phyloP scores from a whole-genome alignment of 2,329 filamentous ascomycete genomes.

The Microascus cirrosus region DNA sequence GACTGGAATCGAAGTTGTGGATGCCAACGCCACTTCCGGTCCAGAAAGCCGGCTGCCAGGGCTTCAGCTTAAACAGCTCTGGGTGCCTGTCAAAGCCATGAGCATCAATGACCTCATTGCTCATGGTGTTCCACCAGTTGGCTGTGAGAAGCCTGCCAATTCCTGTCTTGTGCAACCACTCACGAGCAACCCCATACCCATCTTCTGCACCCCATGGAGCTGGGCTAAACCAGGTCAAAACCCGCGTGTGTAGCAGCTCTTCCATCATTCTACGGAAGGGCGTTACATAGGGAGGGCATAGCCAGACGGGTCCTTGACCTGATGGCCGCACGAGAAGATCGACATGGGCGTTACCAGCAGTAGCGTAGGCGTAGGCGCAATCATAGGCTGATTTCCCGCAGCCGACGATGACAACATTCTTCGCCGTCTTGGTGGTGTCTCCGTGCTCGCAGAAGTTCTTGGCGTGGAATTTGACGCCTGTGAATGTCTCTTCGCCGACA shows the following conservation, averaged over 20 bases:
- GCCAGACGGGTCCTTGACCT: constrained; percentile 4
- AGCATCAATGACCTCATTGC: neutral
- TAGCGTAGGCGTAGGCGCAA: constrained; percentile 7
- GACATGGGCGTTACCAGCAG: constrained; percentile 7
- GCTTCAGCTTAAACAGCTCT: constrained; percentile 1
- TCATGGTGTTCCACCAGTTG: constrained; percentile 5
- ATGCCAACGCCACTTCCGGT: constrained; percentile 9
- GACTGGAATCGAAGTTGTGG: constrained; percentile 8
- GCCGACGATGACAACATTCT: constrained; percentile 10
- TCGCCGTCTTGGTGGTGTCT: neutral
- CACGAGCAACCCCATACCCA: constrained; percentile 1
- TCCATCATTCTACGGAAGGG: neutral
- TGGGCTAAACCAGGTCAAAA: constrained; percentile 8
- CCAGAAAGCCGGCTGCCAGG: constrained; percentile 8
- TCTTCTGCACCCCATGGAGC: too few relatives aligned
- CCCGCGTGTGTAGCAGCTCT: constrained; percentile 5
- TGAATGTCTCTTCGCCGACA: constrained; percentile 6
- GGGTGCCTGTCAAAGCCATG: constrained; percentile 3
- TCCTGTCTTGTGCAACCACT: constrained; percentile 1
- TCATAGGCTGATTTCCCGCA: constrained; percentile 11
- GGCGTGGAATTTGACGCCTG: constrained; percentile 9
- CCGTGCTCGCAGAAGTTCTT: constrained; percentile 8
- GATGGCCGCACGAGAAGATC: neutral
- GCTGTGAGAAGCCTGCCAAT: constrained; percentile 3
- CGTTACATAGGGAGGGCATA: constrained; percentile 6